A percentile compares a stretch with the other conserved stretches of the same genome.
These are phyloP conservation scores for Penicillium diatomitis DNA, from an alignment of 495 filamentous ascomycete species.

Conservation along the genomic window DNA sequence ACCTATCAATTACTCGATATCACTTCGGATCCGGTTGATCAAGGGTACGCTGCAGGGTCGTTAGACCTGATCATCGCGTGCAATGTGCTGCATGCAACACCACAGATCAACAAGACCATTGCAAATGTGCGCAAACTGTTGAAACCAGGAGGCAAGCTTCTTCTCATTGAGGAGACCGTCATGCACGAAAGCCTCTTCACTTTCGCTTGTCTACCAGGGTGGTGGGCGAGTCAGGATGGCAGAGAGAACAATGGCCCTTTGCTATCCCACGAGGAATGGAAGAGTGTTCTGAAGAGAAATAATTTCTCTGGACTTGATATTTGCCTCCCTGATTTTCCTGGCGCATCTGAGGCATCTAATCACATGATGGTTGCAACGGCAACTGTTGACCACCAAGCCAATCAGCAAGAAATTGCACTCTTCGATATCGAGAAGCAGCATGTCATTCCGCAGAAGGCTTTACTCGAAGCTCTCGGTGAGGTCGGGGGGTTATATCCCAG, in stretches of 20 bases:
- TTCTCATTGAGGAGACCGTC: conserved; percentile 21
- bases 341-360: conserved; percentile 13
- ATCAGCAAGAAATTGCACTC: conserved; percentile 15
- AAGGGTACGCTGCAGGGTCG: conserved; percentile 35
- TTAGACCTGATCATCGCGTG: conserved; percentile 47
- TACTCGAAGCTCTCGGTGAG: conserved; percentile 5
- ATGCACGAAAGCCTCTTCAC: conserved; percentile 14
- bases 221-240: conserved; percentile 21
- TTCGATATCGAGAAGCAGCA: conserved; percentile 8
- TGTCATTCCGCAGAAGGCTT: conserved; percentile 5
- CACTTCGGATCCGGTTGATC: conserved; percentile 28
- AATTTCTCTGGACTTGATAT: conserved; percentile 18
- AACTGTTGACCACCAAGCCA: neutral
- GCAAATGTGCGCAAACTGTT: conserved; percentile 28
- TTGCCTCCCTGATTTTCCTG: conserved; percentile 17
- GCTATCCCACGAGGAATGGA: conserved; percentile 14
- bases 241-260: conserved; percentile 15
- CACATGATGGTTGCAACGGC: conserved; percentile 19
- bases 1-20: conserved; percentile 41
- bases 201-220: conserved; percentile 20
- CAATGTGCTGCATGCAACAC: conserved; percentile 45
- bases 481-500: conserved; percentile 7
- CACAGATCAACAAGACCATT: conserved; percentile 37
- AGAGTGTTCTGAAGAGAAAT: conserved; percentile 14
- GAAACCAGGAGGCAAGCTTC: conserved; percentile 22